Conservation (phyloP, 257 asterid genomes). For the Leptodermis oblonga region DNA sequence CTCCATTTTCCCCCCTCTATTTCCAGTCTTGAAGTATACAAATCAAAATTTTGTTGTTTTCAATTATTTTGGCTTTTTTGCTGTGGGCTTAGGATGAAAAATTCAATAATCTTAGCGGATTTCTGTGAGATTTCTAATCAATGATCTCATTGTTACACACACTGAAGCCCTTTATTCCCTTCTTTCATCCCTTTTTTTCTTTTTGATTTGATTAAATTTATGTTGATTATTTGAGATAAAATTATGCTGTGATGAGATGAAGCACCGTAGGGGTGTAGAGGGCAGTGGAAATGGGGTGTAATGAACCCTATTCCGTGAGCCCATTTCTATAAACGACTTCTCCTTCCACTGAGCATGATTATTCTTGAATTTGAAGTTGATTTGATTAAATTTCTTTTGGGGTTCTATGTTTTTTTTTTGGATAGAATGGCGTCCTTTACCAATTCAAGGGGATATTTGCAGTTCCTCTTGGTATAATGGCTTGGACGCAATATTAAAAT, state of each 20-base stretch:
- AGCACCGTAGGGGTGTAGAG: slow-evolving; percentile 33
- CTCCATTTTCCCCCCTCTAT: background rate
- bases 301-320: slow-evolving; percentile 41
- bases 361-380: background rate
- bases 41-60: background rate
- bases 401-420: background rate
- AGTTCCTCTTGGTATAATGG: slow-evolving; percentile 73
- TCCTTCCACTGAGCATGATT: slow-evolving; percentile 59
- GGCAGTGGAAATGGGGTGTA: slow-evolving; percentile 40
- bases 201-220: background rate
- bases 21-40: background rate
- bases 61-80: no score
- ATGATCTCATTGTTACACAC: slow-evolving; percentile 97
- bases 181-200: background rate
- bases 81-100: slow-evolving; percentile 61
- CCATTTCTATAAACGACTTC: slow-evolving; percentile 36
- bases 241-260: slow-evolving; percentile 41
- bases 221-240: background rate
- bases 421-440: slow-evolving; percentile 58
- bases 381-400: no score
- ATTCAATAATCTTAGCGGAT: slow-evolving; percentile 79
- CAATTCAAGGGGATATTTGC: slow-evolving; percentile 62
- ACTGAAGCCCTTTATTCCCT: slow-evolving; percentile 70
- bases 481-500: slow-evolving; percentile 52
- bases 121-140: slow-evolving; percentile 73